A percentile compares a stretch with the other conserved stretches of the same genome.
These are phyloP conservation scores for Aspergillus saccharolyticus DNA, from an alignment of 495 filamentous ascomycete species.

Conservation along the genomic window DNA sequence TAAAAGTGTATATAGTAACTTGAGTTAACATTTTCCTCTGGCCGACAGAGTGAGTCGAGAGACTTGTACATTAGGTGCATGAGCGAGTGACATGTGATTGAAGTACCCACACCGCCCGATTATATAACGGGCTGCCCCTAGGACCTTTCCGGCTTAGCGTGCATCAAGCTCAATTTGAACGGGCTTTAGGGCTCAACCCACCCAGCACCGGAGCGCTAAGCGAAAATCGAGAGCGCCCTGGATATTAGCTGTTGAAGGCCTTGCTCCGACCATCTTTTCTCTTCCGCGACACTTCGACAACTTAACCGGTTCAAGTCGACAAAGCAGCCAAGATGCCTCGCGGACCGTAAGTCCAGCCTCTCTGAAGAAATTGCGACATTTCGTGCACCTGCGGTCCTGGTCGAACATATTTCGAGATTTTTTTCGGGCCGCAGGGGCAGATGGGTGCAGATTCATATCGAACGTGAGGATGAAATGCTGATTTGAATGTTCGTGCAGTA, in stretches of 20 bases:
- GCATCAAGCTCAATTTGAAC: constrained; percentile 13
- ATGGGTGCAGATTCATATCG: background rate
- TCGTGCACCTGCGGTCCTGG: background rate
- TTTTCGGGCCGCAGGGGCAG: background rate
- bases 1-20: constrained; percentile 12
- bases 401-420: background rate
- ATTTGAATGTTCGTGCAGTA: constrained; percentile 53
- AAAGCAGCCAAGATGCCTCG: constrained; percentile 57
- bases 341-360: constrained; percentile 56
- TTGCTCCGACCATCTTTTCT: constrained; percentile 16
- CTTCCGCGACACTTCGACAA: constrained; percentile 38
- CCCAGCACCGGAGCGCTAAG: constrained; percentile 33
- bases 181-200: constrained; percentile 34
- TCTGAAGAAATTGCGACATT: background rate
- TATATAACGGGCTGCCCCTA: background rate
- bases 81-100: background rate
- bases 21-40: background rate
- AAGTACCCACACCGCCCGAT: background rate
- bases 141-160: background rate
- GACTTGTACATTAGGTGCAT: background rate
- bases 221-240: constrained; percentile 29
- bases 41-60: background rate
- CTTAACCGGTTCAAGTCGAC: constrained; percentile 39
- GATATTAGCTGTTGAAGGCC: constrained; percentile 20
- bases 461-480: constrained; percentile 20